These are phyloP conservation scores for Hymenotorrendiella dingleyae DNA, from an alignment of 2,329 filamentous ascomycete species.

Conservation along the genomic window DNA sequence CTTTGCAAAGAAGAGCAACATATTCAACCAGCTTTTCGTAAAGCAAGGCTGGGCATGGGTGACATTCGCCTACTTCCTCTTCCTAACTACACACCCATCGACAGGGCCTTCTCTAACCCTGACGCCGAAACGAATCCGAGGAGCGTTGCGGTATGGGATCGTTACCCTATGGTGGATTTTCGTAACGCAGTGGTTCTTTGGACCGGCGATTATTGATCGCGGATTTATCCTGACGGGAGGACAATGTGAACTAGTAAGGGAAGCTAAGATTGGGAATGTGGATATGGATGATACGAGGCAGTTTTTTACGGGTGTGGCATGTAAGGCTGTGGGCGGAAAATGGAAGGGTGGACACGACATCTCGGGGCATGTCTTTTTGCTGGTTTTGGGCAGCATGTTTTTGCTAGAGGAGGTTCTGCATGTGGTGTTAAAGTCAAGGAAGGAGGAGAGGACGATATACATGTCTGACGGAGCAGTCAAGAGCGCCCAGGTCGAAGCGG, in stretches of 20 bases:
- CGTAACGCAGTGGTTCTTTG: constrained; percentile 96
- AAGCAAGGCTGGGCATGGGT: constrained; percentile 95
- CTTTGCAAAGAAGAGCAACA: constrained; percentile 88
- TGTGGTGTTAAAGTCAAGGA: constrained; percentile 43
- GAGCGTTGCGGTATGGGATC: constrained; percentile 60
- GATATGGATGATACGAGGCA: constrained; percentile 41
- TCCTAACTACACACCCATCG: constrained; percentile 62
- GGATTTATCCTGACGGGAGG: constrained; percentile 86
- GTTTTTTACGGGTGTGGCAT: constrained; percentile 69
- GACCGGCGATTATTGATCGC: constrained; percentile 82
- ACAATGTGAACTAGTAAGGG: constrained; percentile 60
- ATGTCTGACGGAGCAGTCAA: constrained; percentile 62
- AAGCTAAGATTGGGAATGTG: constrained; percentile 40
- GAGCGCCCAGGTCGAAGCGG: constrained; percentile 45
- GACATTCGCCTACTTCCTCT: constrained; percentile 64
- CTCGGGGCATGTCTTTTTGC: constrained; percentile 87
- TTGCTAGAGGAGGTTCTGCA: constrained; percentile 74
- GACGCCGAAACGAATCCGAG: constrained; percentile 47
- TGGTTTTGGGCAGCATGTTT: constrained; percentile 78
- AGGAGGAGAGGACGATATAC: constrained; percentile 60
- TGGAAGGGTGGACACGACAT: constrained; percentile 98
- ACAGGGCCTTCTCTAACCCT: constrained; percentile 37
- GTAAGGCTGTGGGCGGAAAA: constrained; percentile 71
- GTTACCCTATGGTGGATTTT: constrained; percentile 77
- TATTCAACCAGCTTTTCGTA: constrained; percentile 90